Percentiles rank a stretch among this genome's conserved stretches.
phyloP scores from a whole-genome alignment of 208 protist genomes.

The Novymonas esmeraldas region DNA sequence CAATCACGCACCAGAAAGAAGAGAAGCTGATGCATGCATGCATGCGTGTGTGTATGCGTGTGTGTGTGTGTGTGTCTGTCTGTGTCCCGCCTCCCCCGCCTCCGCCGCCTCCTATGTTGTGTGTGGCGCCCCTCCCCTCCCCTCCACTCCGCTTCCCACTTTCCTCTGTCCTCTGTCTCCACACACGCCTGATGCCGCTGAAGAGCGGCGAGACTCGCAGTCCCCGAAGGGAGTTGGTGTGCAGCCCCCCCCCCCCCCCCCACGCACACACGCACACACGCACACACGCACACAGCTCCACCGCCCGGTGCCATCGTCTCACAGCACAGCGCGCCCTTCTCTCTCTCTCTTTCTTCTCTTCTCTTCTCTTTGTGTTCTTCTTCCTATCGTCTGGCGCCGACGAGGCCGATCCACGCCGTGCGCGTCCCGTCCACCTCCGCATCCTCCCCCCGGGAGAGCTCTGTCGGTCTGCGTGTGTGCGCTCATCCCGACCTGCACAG shows the following conservation, averaged over 20 bases:
- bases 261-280: too few relatives aligned
- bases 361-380: background rate
- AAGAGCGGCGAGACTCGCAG: background rate
- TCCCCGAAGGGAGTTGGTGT: too few relatives aligned
- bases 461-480: too few relatives aligned
- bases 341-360: background rate
- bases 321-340: too few relatives aligned
- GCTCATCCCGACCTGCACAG: too few relatives aligned
- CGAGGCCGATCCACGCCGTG: too few relatives aligned
- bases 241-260: too few relatives aligned
- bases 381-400: too few relatives aligned
- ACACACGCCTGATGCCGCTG: background rate
- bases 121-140: background rate
- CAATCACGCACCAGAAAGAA: background rate
- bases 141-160: background rate
- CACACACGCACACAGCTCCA: too few relatives aligned
- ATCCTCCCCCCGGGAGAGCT: too few relatives aligned
- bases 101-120: constrained; percentile 1
- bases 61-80: constrained; percentile 5
- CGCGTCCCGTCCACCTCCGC: too few relatives aligned
- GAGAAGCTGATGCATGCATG: background rate
- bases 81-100: background rate
- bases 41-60: background rate
- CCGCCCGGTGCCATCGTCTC: too few relatives aligned
- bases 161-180: background rate